A percentile compares a stretch with the other conserved stretches of the same genome.
phyloP scores from a whole-genome alignment of 2,329 filamentous ascomycete genomes.

The Aureobasidium vineae region DNA sequence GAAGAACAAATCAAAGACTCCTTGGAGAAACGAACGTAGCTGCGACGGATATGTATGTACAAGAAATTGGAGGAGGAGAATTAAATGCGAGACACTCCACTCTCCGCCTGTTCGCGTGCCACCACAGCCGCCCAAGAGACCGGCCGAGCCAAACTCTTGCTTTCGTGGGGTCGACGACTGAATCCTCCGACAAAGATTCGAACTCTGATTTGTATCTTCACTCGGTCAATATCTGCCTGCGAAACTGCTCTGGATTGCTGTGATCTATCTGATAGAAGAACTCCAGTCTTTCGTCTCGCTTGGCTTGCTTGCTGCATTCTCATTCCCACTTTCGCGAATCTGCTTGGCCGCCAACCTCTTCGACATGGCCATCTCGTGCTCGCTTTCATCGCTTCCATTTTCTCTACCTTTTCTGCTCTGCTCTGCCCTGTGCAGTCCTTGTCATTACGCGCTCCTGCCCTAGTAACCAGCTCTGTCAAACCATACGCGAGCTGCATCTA shows the following conservation, averaged over 20 bases:
- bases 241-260: neutral
- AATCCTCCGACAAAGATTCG: slow-evolving; percentile 2
- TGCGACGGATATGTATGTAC: neutral
- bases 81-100: slow-evolving; percentile 18
- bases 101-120: slow-evolving; percentile 9
- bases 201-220: neutral
- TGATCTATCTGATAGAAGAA: neutral
- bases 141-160: neutral
- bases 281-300: neutral
- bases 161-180: neutral
- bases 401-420: neutral
- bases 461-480: neutral
- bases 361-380: neutral
- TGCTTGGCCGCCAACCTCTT: neutral
- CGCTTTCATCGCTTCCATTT: neutral
- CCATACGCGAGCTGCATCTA: neutral
- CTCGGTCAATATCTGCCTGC: neutral
- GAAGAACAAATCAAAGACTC: neutral
- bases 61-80: slow-evolving; percentile 1
- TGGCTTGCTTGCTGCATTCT: no score
- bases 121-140: neutral
- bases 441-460: neutral
- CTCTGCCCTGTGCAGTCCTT: neutral
- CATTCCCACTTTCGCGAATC: neutral
- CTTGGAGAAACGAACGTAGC: slow-evolving; percentile 1